Evolutionary conservation across 2,329 filamentous ascomycete genomes (phyloP), one percentile per base, ranked within the genome.

Genomic region (Penicillium vulpinum): DNA sequence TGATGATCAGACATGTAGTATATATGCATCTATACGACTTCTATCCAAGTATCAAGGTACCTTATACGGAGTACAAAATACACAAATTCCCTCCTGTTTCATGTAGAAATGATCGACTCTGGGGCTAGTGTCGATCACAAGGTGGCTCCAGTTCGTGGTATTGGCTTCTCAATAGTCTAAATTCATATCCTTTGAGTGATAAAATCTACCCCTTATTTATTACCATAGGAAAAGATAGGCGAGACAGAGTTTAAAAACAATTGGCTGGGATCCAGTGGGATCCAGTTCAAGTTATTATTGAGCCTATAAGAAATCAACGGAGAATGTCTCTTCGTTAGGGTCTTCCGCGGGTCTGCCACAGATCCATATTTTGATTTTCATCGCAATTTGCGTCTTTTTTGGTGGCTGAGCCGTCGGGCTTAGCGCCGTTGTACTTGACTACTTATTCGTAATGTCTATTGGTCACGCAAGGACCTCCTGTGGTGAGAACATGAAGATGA

Each of bases 81-180:
- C 28, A 15, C 28, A 24, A 24, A 8, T 35, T 15, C 18, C 24
- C n/a, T n/a, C n/a, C 6, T 38, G 44, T 33, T 47, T 47, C 44
- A 47, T 24, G 11, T 33, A 10, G 44, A 47, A 33, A 21, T 56
- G 63, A 67, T 66, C 60, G 58, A 49, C 62, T 56, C 46, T 36
- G 45, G 53, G 33, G 56, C 58, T 66, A 64, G 58, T 58, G 65
- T 53, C 59, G 62, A 67, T 67, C 64, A 55, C 46, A 59, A n/a
- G 35, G 26, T 35, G 50, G 54, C 46, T 59, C 59, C 46, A 8
- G 24, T 58, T 51, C 35, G 18, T 26, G 51, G 22, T n/a, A 54
- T 57, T 22, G 46, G 36, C 44, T 41, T 51, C 45, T 47, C 29
- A 46, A 40, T 51, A 58, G 38, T 56, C 29, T 39, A 47, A 50